Evolutionary conservation across 176 grass and related monocot species (phyloP).

Genomic region (Tuctoria greenei): DNA sequence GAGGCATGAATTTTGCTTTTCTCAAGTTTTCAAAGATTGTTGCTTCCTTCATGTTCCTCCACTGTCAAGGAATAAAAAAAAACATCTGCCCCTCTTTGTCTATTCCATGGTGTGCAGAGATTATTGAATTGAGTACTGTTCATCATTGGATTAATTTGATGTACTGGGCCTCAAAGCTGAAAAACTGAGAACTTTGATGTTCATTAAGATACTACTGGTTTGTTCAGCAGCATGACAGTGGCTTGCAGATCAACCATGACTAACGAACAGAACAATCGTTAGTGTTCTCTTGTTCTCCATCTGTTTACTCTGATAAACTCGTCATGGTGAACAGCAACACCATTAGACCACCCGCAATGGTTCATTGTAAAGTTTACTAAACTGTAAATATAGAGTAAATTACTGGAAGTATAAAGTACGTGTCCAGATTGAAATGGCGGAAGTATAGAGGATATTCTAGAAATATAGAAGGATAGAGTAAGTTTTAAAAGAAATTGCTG

Average conservation of each 20-base stretch:
- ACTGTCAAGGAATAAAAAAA: conserved; percentile 23
- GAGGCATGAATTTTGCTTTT: conserved; percentile 2
- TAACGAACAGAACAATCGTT: neutral
- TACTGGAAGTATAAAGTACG: too few species aligned
- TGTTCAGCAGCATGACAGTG: too few species aligned
- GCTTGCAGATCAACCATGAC: neutral
- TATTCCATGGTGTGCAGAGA: neutral
- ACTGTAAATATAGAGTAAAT: too few species aligned
- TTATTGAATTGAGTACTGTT: neutral
- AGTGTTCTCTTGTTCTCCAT: neutral
- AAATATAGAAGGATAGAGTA: too few species aligned
- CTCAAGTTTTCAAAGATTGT: conserved; percentile 41
- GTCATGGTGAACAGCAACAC: neutral
- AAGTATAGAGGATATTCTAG: too few species aligned
- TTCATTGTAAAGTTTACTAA: too few species aligned
- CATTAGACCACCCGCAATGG: too few species aligned
- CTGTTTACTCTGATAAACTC: neutral
- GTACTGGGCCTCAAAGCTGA: neutral
- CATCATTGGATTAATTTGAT: too few species aligned
- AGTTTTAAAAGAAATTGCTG: too few species aligned
- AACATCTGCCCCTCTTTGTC: neutral
- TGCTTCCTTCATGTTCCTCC: conserved; percentile 13
- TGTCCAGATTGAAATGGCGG: too few species aligned
- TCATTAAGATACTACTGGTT: too few species aligned
- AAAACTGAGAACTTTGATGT: neutral